These are phyloP conservation scores for Jaminaea rosea DNA, from an alignment of 1,284 basidiomycete genomes.

Conservation along the genomic window DNA sequence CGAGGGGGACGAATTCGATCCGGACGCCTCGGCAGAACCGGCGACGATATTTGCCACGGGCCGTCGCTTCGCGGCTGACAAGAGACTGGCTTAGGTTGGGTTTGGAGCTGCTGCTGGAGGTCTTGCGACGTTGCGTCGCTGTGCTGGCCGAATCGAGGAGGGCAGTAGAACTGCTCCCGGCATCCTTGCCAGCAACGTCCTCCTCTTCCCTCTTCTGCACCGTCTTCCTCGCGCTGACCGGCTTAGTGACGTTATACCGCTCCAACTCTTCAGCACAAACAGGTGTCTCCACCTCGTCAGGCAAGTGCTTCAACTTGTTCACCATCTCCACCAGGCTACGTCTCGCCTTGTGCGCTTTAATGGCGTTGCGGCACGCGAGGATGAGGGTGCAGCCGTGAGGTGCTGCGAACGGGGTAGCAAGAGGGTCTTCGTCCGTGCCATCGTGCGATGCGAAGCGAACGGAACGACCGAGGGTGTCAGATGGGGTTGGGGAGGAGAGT, in stretches of 20 bases:
- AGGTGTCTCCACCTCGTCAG: conserved; percentile 28
- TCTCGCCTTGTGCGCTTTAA: conserved; percentile 43
- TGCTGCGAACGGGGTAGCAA: conserved; percentile 39
- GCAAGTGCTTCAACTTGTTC: conserved; percentile 27
- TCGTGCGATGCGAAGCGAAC: too few relatives aligned
- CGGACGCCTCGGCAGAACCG: conserved; percentile 35
- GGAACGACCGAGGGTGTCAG: conserved; percentile 26
- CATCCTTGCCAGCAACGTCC: not conserved
- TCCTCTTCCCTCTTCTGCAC: not conserved
- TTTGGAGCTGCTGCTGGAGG: not conserved
- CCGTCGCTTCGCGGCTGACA: conserved; percentile 22
- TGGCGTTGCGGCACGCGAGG: conserved; percentile 44
- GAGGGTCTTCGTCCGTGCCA: too few relatives aligned
- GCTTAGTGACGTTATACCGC: not conserved
- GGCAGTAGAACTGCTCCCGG: conserved; percentile 18
- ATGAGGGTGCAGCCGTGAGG: conserved; percentile 42
- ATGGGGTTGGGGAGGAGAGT: conserved; percentile 38
- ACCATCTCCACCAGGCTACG: conserved; percentile 29
- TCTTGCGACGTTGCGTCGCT: not conserved
- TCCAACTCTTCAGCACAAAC: not conserved
- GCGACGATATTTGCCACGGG: conserved; percentile 31
- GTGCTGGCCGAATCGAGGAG: conserved; percentile 7
- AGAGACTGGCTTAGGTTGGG: conserved; percentile 17
- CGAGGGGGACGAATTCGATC: conserved; percentile 43
- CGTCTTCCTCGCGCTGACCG: not conserved